Evolutionary conservation across 2,329 filamentous ascomycete genomes (phyloP), one percentile per base, ranked within the genome.

Genomic region (Amesomyces nigricolor): DNA sequence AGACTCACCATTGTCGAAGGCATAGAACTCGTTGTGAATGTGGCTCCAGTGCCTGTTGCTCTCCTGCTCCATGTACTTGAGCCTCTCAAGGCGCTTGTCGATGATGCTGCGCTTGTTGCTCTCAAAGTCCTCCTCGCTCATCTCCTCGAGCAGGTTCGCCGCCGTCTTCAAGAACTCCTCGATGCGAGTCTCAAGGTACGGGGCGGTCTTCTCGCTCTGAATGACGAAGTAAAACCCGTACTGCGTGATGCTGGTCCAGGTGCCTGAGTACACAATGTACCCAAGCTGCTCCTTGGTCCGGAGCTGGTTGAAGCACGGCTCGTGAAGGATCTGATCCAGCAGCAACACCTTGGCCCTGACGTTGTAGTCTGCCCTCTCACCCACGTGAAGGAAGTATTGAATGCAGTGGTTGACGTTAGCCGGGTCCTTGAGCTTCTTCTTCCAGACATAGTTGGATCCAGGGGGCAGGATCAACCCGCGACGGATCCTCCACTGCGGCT

Each of bases 271-370:
- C 0, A 99, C 92, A 51, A 99, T 89, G 64, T 99, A 99, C 11
- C 94, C 94, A 6, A 99, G 85, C 72, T 99, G 92, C 70, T 99
- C 92, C 72, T 97, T 96, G 43, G 94, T 97, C 48, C 94, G 84
- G 7, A 99, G 79, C 70, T 95, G 91, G 71, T 99, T 90, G 67
- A 97, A 99, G 8, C 88, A 88, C 4, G 91, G 91, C 73, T 99
- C 94, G 54, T 95, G 88, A 0, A 90, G 85, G 73, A 99, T 88
- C 71, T 97, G 94, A 26, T 89, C 87, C 42, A 96, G 79, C 5
- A 99, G 78, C 42, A 95, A 77, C 0, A 89, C 79, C 70, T 88
- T 91, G 13, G 91, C 88, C 16, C 90, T 83, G 11, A 88, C 71
- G 5, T 72, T 67, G n/a, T 85, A 80, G 66, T 95, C 85, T 3